These are phyloP conservation scores for Gardenia jasminoides DNA, from an alignment of 257 asterid genomes.

Conservation along the genomic window DNA sequence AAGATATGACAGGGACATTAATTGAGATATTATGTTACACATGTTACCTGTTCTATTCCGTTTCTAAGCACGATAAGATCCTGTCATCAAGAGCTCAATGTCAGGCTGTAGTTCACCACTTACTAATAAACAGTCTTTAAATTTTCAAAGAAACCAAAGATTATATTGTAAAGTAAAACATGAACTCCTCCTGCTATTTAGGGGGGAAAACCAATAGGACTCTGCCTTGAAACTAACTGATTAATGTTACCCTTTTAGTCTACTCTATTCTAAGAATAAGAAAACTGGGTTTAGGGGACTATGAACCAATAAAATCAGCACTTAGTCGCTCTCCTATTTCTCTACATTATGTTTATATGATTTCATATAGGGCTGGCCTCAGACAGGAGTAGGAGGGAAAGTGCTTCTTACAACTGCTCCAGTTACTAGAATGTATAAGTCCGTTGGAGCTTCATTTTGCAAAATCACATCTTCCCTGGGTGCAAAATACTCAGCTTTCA, in stretches of 20 bases:
- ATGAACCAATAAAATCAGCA: background rate
- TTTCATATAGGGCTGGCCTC: background rate
- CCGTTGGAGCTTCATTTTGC: conserved; percentile 76
- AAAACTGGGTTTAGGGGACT: background rate
- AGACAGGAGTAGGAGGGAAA: background rate
- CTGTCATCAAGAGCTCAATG: conserved; percentile 37
- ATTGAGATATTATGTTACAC: no score
- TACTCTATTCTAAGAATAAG: background rate
- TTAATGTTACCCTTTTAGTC: background rate
- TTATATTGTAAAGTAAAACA: no score
- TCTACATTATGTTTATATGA: background rate
- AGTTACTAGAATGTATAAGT: conserved; percentile 60
- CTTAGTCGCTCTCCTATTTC: background rate
- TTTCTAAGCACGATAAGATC: conserved; percentile 47
- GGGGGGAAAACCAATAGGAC: background rate
- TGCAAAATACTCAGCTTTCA: conserved; percentile 78
- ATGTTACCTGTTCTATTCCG: conserved; percentile 47
- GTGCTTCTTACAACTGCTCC: conserved; percentile 60
- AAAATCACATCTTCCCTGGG: conserved; percentile 70
- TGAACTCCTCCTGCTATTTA: background rate
- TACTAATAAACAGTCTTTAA: background rate
- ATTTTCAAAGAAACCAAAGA: background rate
- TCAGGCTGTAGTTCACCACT: conserved; percentile 7
- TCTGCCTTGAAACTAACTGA: background rate
- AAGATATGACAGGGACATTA: background rate